Percentiles rank a stretch among this genome's conserved stretches.
Evolutionary conservation across 768 basidiomycete genomes (phyloP).

Genomic region (Cyathus striatus): DNA sequence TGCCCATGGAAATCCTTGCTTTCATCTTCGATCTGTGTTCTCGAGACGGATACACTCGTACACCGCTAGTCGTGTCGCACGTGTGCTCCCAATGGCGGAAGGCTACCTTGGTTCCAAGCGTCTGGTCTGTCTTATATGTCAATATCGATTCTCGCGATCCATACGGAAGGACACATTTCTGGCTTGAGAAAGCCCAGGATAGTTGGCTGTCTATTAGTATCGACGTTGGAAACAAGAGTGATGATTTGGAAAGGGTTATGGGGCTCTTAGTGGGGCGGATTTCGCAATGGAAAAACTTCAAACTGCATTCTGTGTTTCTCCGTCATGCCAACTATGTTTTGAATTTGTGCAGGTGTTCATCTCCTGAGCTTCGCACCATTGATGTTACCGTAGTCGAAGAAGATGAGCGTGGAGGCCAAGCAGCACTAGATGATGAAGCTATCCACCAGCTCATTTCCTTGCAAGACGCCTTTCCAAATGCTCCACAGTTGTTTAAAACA

Average conservation of each 20-base stretch:
- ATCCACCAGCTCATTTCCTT: conserved; percentile 18
- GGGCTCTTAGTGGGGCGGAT: conserved; percentile 31
- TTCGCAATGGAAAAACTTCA: conserved; percentile 39
- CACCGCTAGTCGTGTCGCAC: conserved; percentile 50
- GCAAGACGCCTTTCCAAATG: conserved; percentile 21
- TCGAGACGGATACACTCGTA: conserved; percentile 44
- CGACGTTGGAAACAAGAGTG: conserved; percentile 23
- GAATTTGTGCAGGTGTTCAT: conserved; percentile 23
- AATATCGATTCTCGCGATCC: conserved; percentile 39
- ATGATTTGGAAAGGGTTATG: conserved; percentile 29
- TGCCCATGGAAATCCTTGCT: conserved; percentile 51
- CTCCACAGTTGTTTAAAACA: conserved; percentile 27
- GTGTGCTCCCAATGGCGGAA: conserved; percentile 58
- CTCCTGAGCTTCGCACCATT: conserved; percentile 29
- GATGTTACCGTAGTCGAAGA: conserved; percentile 24
- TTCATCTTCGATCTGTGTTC: conserved; percentile 49
- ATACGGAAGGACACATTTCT: conserved; percentile 36
- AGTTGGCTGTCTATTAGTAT: conserved; percentile 42
- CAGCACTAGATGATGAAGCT: conserved; percentile 10
- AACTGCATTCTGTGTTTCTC: conserved; percentile 31
- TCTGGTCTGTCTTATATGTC: conserved; percentile 56
- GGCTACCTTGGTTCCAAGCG: conserved; percentile 42
- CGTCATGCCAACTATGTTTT: conserved; percentile 34
- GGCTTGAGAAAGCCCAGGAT: conserved; percentile 42
- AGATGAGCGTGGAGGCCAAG: conserved; percentile 11